Conservation (phyloP, 2,329 filamentous ascomycete species). For the Talaromyces sp. region DNA sequence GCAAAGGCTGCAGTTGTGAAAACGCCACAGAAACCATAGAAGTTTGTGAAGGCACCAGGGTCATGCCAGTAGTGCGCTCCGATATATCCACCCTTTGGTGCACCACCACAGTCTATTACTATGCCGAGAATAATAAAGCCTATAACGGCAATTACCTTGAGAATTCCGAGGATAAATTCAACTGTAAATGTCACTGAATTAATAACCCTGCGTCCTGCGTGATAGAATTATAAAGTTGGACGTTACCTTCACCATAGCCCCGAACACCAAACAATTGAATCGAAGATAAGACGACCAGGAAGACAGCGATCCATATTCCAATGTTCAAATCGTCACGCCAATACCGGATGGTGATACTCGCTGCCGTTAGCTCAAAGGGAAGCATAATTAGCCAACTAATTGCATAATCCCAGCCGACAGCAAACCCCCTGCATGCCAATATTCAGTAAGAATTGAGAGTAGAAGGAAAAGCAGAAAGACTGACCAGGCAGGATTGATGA, state of each 20-base stretch:
- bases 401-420: conserved; percentile 63
- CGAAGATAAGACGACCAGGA: conserved; percentile 54
- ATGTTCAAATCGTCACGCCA: conserved; percentile 56
- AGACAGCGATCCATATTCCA: conserved; percentile 60
- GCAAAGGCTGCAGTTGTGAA: conserved; percentile 61
- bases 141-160: conserved; percentile 61
- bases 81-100: conserved; percentile 48
- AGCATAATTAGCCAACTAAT: conserved; percentile 81
- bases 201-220: background rate
- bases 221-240: background rate
- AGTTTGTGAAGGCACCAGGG: conserved; percentile 51
- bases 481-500: conserved; percentile 62
- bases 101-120: conserved; percentile 55
- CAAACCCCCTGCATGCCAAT: conserved; percentile 42
- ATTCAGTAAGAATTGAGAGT: background rate
- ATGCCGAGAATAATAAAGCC: conserved; percentile 78
- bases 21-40: conserved; percentile 59
- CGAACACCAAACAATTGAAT: conserved; percentile 62
- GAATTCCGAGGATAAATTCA: conserved; percentile 60
- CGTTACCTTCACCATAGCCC: conserved; percentile 40
- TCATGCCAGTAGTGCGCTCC: conserved; percentile 32
- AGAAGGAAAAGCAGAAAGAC: background rate
- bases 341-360: conserved; percentile 57
- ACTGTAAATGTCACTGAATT: conserved; percentile 33
- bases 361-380: conserved; percentile 72